Evolutionary conservation across 345 rosid species (phyloP), one percentile per base, ranked within the genome.

Genomic region (Eucalyptus curtisii): DNA sequence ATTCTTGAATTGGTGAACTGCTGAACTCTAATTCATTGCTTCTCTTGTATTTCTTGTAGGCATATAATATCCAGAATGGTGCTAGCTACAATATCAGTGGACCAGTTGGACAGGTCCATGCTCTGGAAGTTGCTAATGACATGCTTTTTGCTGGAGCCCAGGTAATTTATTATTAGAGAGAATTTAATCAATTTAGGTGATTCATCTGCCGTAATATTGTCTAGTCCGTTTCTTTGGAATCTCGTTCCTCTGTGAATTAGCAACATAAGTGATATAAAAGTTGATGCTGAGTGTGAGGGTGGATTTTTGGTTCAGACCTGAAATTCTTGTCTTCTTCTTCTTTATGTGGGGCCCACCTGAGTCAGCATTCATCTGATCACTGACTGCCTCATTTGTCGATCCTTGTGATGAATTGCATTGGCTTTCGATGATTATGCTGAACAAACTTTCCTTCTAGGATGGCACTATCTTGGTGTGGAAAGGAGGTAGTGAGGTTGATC

Each of bases 81-180:
- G 89, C 90, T 68, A 92, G 91, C 13, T 89, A 90, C 53, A 89
- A 86, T 88, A 93, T 95, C 49, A 40, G 85, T 22, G 94, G 93
- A 33, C 91, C 92, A 5, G 90, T 90, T 68, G 97, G 96, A 76
- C 93, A 93, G 52, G 94, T 95, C 68, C 85, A 90, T 87, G 92
- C 94, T 76, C 91, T 94, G 92, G 90, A 86, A 71, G 88, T 88
- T 89, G 92, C 89, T 17, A 87, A 86, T 0, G 92, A 92, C 71
- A 92, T 92, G 95, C 93, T 93, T 14, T 95, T 94, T 53, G 97
- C 96, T 87, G 98, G 96, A 59, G 91, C 90, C 4, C 93, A 94
- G 94, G 96, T 95, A 89, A 93, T 57, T 57, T 2, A 25, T 57
- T 24, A 57, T 57, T 57, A 25, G n/a, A 24, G 10, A 57, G n/a